Base-by-base conservation (phyloP, 2,329 filamentous ascomycete genomes). In the Phoma sp. region DNA sequence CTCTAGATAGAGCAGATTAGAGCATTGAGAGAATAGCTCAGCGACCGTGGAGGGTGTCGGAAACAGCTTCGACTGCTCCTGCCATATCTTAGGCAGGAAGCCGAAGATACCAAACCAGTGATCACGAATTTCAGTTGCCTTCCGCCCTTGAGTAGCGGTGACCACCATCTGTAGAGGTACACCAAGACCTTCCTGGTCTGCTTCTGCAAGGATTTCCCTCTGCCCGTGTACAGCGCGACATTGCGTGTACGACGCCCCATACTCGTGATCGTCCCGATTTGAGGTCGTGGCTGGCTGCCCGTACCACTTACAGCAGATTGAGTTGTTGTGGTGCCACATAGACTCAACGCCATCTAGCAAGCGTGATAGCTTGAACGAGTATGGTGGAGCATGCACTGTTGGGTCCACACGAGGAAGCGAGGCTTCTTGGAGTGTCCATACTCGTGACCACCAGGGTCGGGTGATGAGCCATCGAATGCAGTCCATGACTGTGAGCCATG, bases 21-120 rank as follows among this genome's bases (percentile, higher is more conserved):
- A 37, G 23, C 14, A 47, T 20, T 47, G 32, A 15, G 21, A 37
- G 33, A 47, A 47, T n/a, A 47, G 32, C 20, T 15, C 43, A 7
- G 32, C 33, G 10, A 36, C 26, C 5, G 33, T 30, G 9, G 14
- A 18, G 11, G 20, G 14, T n/a, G 17, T 36, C 12, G 32, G 15
- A n/a, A 33, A 33, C 15, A 17, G 14, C 15, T 17, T 37, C 20
- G 32, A 32, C 20, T 39, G 37, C 17, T 45, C 46, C 20, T 50
- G 52, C 39, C 39, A 42, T 7, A 5, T 40, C 20, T 29, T 9
- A 23, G 52, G 52, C 39, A 55, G n/a, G 29, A 50, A 45, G 4
- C 52, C 52, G 28, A 50, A 56, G n/a, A 50, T 32, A 12, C 46
- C 52, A 42, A 42, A 56, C 52, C 52, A 56, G 34, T 50, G 39